Percentiles rank a stretch among this genome's conserved stretches.
phyloP scores from a whole-genome alignment of 2,329 filamentous ascomycete species.

The Fusarium globosum region DNA sequence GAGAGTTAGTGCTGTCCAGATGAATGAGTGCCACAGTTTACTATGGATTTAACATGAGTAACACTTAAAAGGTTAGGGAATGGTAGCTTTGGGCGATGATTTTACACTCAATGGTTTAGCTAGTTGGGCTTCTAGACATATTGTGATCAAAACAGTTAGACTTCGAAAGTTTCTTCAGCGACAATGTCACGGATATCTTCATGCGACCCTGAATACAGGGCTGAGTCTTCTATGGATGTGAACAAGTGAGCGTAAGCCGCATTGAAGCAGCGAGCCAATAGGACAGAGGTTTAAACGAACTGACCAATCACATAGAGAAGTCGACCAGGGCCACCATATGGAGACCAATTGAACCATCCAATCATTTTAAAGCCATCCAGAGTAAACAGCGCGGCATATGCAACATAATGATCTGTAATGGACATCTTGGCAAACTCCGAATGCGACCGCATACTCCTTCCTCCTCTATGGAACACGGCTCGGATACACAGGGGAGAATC shows the following conservation, averaged over 20 bases:
- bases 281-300: not conserved
- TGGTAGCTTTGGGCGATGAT: accelerated
- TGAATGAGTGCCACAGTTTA: not conserved
- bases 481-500: not conserved
- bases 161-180: not conserved
- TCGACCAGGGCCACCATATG: not conserved
- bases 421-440: not conserved
- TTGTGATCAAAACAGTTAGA: not conserved
- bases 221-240: not conserved
- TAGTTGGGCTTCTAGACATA: not conserved
- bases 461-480: accelerated
- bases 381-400: not conserved
- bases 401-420: not conserved
- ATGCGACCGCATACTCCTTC: not conserved
- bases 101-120: not conserved
- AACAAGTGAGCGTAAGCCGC: not conserved
- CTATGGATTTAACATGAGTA: no score
- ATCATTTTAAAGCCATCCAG: not conserved
- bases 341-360: not conserved
- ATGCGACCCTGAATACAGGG: not conserved
- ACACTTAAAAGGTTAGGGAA: no score
- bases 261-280: not conserved
- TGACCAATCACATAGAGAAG: accelerated
- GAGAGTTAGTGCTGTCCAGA: not conserved
- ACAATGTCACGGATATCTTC: not conserved